Evolutionary conservation across 2,329 filamentous ascomycete genomes (phyloP), one percentile per base, ranked within the genome.

Genomic region (Trichoderma afroharzianum): DNA sequence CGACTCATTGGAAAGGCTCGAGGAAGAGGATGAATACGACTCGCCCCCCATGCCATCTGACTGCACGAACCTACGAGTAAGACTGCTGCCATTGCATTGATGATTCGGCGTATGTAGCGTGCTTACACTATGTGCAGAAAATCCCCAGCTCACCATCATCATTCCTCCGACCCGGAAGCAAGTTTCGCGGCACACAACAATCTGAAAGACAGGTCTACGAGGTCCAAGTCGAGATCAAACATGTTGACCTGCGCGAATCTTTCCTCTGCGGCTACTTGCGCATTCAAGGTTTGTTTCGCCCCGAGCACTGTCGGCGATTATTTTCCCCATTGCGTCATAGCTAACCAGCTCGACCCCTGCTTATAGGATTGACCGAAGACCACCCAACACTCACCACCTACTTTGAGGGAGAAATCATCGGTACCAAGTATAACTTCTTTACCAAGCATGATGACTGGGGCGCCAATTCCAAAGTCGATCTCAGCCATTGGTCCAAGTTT

Each of bases 371-470:
- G 18, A 98, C 96, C 0, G 92, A 97, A 79, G 95, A 98, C 82
- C 95, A 98, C 80, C 95, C 95, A 14, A 98, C 95, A n/a, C 86
- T 99, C 64, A 98, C 95, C 9, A 99, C 96, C 1, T 99, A 97
- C 80, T 99, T 99, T 77, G 95, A 98, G 82, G 95, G 95, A 80
- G 96, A 99, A 82, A 97, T 99, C 69, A 98, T 99, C 75, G 96
- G 96, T 63, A 91, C 91, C 71, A 97, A 97, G 79, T 95, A 98
- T 83, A 92, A 90, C n/a, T 99, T 99, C 83, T 88, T 92, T 74
- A 99, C 96, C 47, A 90, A 93, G 74, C 93, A 98, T 80, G 89
- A 93, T 71, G 90, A 90, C 76, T 99, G 96, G 96, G 96, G 95
- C 68, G 95, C 94, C 61, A 95, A 88, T 71, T 92, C 96, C 76